These are phyloP conservation scores for Pythium monospermum DNA, from an alignment of 352 stramenopile species.

Conservation along the genomic window DNA sequence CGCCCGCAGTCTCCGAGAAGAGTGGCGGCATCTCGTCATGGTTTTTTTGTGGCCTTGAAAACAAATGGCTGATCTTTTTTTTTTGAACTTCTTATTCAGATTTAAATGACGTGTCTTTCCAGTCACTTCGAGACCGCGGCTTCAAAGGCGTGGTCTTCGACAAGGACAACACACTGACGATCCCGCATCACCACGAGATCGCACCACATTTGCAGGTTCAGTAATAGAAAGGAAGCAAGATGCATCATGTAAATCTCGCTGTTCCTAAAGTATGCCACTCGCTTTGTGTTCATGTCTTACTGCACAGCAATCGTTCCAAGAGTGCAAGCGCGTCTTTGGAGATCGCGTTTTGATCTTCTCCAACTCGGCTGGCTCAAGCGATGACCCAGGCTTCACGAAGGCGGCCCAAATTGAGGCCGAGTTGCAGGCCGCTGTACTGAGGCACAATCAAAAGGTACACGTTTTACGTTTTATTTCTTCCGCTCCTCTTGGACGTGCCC, in stretches of 20 bases:
- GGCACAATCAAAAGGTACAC: constrained; percentile 86
- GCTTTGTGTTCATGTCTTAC: too few relatives aligned
- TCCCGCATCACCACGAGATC: constrained; percentile 83
- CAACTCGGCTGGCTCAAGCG: constrained; percentile 93
- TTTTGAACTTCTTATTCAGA: too few relatives aligned
- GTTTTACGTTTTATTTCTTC: too few relatives aligned
- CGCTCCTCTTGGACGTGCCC: too few relatives aligned
- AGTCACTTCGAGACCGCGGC: constrained; percentile 65
- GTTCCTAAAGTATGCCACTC: too few relatives aligned
- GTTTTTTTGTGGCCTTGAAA: too few relatives aligned
- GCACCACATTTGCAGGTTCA: constrained; percentile 61
- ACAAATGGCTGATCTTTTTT: too few relatives aligned
- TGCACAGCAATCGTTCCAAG: constrained; percentile 52
- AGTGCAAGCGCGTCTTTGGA: constrained; percentile 90
- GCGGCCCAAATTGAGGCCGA: constrained; percentile 74
- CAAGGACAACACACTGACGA: constrained; percentile 97
- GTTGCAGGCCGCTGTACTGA: constrained; percentile 84
- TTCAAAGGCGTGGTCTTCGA: constrained; percentile 95
- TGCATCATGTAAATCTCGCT: too few relatives aligned
- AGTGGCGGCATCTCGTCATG: too few relatives aligned
- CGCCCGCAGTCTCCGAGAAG: too few relatives aligned
- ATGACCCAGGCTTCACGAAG: constrained; percentile 84
- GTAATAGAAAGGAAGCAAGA: constrained; percentile 31
- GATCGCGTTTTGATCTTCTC: constrained; percentile 92
- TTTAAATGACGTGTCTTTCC: constrained; percentile 79